These are phyloP conservation scores for Eimeria tenella DNA, from an alignment of 169 alveolate genomes.

Conservation along the genomic window DNA sequence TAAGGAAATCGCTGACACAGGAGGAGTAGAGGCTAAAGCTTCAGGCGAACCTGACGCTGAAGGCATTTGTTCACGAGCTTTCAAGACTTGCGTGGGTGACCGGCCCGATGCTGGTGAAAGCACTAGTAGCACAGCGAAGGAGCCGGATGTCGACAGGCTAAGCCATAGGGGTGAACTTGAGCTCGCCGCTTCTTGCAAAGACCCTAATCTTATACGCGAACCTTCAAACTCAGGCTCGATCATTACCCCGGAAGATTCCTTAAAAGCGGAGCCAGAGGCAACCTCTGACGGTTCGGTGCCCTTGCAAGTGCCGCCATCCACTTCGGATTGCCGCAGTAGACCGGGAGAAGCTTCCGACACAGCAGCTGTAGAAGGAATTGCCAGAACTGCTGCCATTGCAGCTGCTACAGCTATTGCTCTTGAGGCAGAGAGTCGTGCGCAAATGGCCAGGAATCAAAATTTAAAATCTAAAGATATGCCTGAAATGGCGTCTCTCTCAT, in stretches of 20 bases:
- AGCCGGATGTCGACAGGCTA: too few species aligned
- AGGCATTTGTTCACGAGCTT: too few species aligned
- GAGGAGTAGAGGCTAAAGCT: too few species aligned
- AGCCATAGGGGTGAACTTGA: too few species aligned
- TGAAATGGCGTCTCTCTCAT: background rate
- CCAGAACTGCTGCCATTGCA: background rate
- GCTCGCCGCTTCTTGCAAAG: background rate
- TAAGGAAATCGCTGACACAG: too few species aligned
- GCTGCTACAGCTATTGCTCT: background rate
- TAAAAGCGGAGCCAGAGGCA: background rate
- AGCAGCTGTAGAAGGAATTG: background rate
- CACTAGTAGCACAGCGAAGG: too few species aligned
- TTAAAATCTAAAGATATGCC: too few species aligned
- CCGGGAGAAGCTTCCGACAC: background rate
- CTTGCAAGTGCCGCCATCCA: background rate
- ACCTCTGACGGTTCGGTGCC: background rate
- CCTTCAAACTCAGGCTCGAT: background rate
- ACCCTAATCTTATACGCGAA: background rate
- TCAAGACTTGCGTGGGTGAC: too few species aligned
- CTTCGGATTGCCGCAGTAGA: background rate
- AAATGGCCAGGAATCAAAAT: too few species aligned
- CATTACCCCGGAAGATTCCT: background rate
- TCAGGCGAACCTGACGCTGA: too few species aligned
- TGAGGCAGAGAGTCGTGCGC: background rate
- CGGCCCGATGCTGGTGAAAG: too few species aligned